Percentiles rank a stretch among this genome's conserved stretches.
Conservation (phyloP, 2,329 filamentous ascomycete species). For the Zymoseptoria ardabiliae region DNA sequence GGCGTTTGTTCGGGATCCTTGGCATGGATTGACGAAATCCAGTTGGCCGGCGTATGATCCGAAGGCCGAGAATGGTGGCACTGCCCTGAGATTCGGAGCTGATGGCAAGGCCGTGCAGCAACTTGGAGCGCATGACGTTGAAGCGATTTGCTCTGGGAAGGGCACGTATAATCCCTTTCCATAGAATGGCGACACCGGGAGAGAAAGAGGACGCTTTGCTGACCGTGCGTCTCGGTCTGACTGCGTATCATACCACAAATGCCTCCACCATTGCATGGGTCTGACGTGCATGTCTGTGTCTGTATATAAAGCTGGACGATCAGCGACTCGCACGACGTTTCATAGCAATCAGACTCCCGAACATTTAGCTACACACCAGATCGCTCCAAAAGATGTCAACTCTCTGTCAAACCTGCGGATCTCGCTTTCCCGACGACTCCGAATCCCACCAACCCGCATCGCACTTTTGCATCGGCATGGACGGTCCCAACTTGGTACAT, state of each 20-base stretch:
- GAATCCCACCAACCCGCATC: neutral
- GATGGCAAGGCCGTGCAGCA: slow-evolving; percentile 15
- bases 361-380: neutral
- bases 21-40: slow-evolving; percentile 16
- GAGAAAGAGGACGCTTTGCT: neutral
- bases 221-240: neutral
- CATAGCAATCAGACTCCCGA: too few species aligned
- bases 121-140: slow-evolving; percentile 10
- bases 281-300: neutral
- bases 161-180: neutral
- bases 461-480: neutral
- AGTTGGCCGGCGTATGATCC: slow-evolving; percentile 30
- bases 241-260: neutral
- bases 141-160: slow-evolving; percentile 12
- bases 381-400: neutral
- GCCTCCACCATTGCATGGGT: neutral
- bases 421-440: neutral
- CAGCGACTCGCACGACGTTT: neutral
- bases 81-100: slow-evolving; percentile 16
- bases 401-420: neutral
- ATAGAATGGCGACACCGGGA: neutral
- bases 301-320: neutral
- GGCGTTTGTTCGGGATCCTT: slow-evolving; percentile 31
- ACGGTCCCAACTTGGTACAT: neutral
- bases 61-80: slow-evolving; percentile 7